Evolutionary conservation across 345 rosid genomes (phyloP).

Genomic region (Sonneratia alba): DNA sequence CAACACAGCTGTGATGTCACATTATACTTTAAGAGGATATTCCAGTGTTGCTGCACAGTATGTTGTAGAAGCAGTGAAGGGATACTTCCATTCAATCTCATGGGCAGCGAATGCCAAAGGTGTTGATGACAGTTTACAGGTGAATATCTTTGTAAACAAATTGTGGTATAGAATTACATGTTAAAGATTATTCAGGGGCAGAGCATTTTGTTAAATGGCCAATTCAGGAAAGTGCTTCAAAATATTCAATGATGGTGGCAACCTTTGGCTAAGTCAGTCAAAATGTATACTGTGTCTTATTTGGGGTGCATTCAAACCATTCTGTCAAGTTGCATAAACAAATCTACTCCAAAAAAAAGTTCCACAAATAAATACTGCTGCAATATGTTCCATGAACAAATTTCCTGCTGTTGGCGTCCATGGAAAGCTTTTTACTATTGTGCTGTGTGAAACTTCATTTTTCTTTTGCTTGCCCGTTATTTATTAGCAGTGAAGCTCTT

Average conservation of each 20-base stretch:
- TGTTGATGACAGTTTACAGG: constrained; percentile 97
- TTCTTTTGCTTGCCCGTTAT: not conserved
- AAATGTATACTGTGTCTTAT: not conserved
- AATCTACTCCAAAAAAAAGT: not conserved
- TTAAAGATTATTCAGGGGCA: not conserved
- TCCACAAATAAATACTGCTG: not conserved
- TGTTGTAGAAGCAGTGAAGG: constrained; percentile 92
- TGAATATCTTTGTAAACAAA: constrained; percentile 15
- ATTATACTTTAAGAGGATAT: constrained; percentile 60
- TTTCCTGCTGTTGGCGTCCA: not conserved
- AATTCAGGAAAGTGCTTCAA: not conserved
- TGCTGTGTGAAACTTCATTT: not conserved
- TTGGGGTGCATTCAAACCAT: not conserved
- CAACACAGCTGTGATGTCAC: constrained; percentile 96
- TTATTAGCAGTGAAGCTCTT: not conserved
- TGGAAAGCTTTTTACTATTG: not conserved
- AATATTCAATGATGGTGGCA: not conserved
- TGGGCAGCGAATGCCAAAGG: constrained; percentile 94
- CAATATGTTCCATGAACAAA: not conserved
- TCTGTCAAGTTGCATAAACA: not conserved
- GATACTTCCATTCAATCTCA: constrained; percentile 94
- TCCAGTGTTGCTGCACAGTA: constrained; percentile 53
- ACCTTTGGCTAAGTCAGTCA: not conserved
- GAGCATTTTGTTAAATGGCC: not conserved
- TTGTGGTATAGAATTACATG: not conserved